Evolutionary conservation across 768 basidiomycete genomes (phyloP).

Genomic region (Tylopilus sp.): DNA sequence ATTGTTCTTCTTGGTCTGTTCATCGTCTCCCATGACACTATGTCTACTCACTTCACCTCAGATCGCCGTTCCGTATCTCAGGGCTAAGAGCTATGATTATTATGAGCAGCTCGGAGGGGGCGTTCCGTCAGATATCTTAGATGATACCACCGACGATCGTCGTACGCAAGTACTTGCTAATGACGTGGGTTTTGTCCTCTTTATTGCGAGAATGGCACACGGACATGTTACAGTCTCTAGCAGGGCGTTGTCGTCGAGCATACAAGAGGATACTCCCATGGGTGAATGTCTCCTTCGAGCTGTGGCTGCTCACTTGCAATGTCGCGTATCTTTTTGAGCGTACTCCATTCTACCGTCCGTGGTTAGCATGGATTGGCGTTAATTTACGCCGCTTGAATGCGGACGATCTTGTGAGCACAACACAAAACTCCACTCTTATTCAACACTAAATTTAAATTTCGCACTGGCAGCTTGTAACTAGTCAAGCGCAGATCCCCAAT

Average conservation of each 20-base stretch:
- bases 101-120: slow-evolving; percentile 90
- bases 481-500: slow-evolving; percentile 13
- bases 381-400: slow-evolving; percentile 75
- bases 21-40: background rate
- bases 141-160: slow-evolving; percentile 46
- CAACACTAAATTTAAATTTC: slow-evolving; percentile 2
- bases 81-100: slow-evolving; percentile 86
- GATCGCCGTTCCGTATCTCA: slow-evolving; percentile 87
- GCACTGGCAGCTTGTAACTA: slow-evolving; percentile 16
- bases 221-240: slow-evolving; percentile 40
- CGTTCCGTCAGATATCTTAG: slow-evolving; percentile 58
- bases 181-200: slow-evolving; percentile 39
- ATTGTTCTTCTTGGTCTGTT: slow-evolving; percentile 71
- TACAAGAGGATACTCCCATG: slow-evolving; percentile 84
- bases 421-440: background rate
- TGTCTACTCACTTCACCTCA: slow-evolving; percentile 4
- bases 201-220: slow-evolving; percentile 4
- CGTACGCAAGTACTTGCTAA: slow-evolving; percentile 48
- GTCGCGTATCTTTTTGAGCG: slow-evolving; percentile 87
- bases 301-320: slow-evolving; percentile 83
- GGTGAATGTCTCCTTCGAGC: slow-evolving; percentile 70
- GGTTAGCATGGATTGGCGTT: slow-evolving; percentile 83
- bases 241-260: slow-evolving; percentile 48
- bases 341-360: slow-evolving; percentile 85
- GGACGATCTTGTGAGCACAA: slow-evolving; percentile 68